These are phyloP conservation scores for Clavispora phyllophila DNA, from an alignment of 805 yeast genomes.

Conservation along the genomic window DNA sequence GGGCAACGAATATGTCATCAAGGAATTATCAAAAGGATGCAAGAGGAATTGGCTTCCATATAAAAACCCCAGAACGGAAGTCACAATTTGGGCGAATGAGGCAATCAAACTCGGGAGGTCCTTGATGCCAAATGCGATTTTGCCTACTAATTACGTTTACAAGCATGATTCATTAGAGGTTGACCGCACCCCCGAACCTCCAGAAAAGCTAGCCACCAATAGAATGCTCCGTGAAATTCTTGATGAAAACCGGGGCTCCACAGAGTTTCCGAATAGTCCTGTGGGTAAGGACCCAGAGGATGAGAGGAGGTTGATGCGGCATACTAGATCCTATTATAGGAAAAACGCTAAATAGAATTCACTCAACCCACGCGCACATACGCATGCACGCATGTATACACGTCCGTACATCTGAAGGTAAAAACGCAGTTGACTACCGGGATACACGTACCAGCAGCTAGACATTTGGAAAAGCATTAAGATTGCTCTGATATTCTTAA, in stretches of 20 bases:
- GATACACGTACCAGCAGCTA: not conserved
- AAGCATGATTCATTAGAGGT: slow-evolving; percentile 9
- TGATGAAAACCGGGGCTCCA: slow-evolving; percentile 9
- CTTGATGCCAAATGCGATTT: slow-evolving; percentile 51
- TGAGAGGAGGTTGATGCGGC: slow-evolving; percentile 26
- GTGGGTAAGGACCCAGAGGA: slow-evolving; percentile 25
- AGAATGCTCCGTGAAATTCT: slow-evolving; percentile 31
- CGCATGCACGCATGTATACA: not conserved
- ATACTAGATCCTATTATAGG: slow-evolving; percentile 35
- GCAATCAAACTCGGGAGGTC: slow-evolving; percentile 57
- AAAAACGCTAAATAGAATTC: slow-evolving; percentile 11
- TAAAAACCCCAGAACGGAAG: slow-evolving; percentile 47
- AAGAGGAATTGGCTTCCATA: slow-evolving; percentile 59
- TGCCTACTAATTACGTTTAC: slow-evolving; percentile 34
- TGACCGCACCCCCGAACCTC: not conserved
- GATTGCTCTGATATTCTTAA: not conserved
- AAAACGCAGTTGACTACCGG: not conserved
- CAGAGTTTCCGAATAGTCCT: slow-evolving; percentile 14
- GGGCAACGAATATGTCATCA: slow-evolving; percentile 59
- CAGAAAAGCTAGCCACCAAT: slow-evolving; percentile 15
- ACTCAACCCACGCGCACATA: not conserved
- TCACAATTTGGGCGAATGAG: slow-evolving; percentile 60
- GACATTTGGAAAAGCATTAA: not conserved
- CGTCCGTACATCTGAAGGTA: not conserved
- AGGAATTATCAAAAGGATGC: slow-evolving; percentile 65